phyloP scores from a whole-genome alignment of 257 asterid species.

The Echium plantagineum region DNA sequence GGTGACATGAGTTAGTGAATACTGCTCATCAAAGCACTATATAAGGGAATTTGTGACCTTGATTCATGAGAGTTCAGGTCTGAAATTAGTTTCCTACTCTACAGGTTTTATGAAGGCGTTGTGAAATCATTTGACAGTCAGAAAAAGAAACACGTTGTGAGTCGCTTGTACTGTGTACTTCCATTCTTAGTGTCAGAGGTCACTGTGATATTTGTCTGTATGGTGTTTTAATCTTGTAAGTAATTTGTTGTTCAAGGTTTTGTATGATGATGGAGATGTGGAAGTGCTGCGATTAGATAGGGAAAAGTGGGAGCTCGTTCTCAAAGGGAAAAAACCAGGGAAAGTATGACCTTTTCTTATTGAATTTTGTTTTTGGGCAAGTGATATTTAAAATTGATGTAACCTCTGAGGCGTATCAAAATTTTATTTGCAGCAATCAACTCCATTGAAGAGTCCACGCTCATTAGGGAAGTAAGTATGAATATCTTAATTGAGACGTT shows the following conservation, averaged over 20 bases:
- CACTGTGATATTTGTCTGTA: background rate
- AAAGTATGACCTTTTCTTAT: slow-evolving; percentile 21
- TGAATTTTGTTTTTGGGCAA: background rate
- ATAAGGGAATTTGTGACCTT: background rate
- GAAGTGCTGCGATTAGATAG: slow-evolving; percentile 46
- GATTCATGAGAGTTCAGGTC: background rate
- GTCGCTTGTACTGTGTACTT: slow-evolving; percentile 16
- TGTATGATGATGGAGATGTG: slow-evolving; percentile 43
- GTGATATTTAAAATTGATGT: background rate
- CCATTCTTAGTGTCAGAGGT: slow-evolving; percentile 1
- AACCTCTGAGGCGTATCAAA: too few species aligned
- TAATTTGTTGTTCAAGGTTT: slow-evolving; percentile 23
- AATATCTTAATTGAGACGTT: too few species aligned
- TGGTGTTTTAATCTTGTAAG: background rate
- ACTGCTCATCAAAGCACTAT: background rate
- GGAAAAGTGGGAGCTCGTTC: slow-evolving; percentile 42
- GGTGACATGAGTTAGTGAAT: background rate
- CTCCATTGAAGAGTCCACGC: too few species aligned
- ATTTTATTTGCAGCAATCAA: too few species aligned
- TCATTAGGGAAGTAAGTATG: too few species aligned
- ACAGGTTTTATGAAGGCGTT: slow-evolving; percentile 82
- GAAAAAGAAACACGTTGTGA: slow-evolving; percentile 86
- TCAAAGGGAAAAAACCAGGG: slow-evolving; percentile 21
- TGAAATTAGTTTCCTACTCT: slow-evolving; percentile 1
- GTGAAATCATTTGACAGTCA: slow-evolving; percentile 77